Evolutionary conservation across 2,329 filamentous ascomycete species (phyloP).

Genomic region (Ceratocystis lukuohia): DNA sequence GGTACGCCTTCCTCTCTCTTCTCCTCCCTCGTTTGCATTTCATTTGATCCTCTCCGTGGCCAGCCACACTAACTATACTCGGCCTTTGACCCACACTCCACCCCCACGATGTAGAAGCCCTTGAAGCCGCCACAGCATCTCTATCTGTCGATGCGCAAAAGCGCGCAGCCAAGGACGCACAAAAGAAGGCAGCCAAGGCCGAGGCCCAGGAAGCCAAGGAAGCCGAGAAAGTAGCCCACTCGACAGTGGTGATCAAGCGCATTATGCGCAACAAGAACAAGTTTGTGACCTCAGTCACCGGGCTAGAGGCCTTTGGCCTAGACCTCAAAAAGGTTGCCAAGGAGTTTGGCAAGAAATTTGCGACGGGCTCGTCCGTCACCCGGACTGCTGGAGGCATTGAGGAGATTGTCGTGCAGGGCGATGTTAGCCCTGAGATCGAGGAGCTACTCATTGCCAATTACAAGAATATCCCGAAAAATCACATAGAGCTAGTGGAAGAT

Average conservation of each 20-base stretch:
- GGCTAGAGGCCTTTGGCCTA: slow-evolving; percentile 77
- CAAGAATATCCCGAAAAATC: slow-evolving; percentile 81
- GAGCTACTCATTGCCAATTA: slow-evolving; percentile 86
- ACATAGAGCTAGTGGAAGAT: slow-evolving; percentile 88
- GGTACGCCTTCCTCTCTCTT: slow-evolving; percentile 36
- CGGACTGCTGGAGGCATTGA: slow-evolving; percentile 76
- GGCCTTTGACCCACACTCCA: not conserved
- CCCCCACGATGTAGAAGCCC: slow-evolving; percentile 43
- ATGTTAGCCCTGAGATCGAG: slow-evolving; percentile 86
- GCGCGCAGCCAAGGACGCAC: slow-evolving; percentile 86
- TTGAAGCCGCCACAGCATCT: slow-evolving; percentile 71
- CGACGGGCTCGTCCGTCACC: slow-evolving; percentile 83
- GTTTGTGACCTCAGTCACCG: slow-evolving; percentile 83
- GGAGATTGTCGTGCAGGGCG: slow-evolving; percentile 95
- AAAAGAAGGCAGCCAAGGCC: slow-evolving; percentile 93
- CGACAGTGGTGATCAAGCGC: slow-evolving; percentile 81
- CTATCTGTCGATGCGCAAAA: slow-evolving; percentile 87
- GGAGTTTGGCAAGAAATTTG: slow-evolving; percentile 97
- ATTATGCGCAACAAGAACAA: slow-evolving; percentile 98
- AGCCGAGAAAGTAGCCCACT: slow-evolving; percentile 66
- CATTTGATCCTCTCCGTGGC: not conserved
- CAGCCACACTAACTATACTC: not conserved
- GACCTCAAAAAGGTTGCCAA: slow-evolving; percentile 91
- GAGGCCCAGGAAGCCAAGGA: slow-evolving; percentile 74
- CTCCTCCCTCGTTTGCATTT: not conserved